phyloP scores from a whole-genome alignment of 2,329 filamentous ascomycete species.

The Fusarium brevicatenulatum region DNA sequence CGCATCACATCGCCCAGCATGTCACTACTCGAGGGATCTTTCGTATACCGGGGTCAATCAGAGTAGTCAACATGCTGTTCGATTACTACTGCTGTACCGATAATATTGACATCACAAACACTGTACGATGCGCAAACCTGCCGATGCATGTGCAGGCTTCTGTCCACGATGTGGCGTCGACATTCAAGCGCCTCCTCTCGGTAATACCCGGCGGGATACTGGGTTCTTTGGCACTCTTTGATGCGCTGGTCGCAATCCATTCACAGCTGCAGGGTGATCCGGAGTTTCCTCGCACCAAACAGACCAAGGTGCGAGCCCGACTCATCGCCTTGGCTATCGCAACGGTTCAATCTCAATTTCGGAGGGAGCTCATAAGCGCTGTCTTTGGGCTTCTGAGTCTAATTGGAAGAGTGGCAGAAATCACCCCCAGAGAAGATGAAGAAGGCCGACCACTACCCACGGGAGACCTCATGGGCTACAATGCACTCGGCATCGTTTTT shows the following conservation, averaged over 20 bases:
- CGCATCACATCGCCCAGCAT: constrained; percentile 70
- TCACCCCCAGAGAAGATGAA: constrained; percentile 61
- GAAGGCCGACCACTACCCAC: constrained; percentile 63
- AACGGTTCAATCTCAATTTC: constrained; percentile 67
- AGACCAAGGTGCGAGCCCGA: constrained; percentile 68
- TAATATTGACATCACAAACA: constrained; percentile 62
- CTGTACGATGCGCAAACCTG: constrained; percentile 67
- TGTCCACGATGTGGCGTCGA: constrained; percentile 72
- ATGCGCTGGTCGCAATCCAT: constrained; percentile 70
- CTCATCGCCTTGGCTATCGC: constrained; percentile 72
- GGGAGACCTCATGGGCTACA: constrained; percentile 71
- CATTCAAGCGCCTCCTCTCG: constrained; percentile 73
- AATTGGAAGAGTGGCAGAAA: constrained; percentile 68
- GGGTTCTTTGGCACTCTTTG: constrained; percentile 69
- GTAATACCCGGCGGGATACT: constrained; percentile 73
- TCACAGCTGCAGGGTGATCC: constrained; percentile 63
- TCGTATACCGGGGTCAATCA: constrained; percentile 68
- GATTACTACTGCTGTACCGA: constrained; percentile 68
- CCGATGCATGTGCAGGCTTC: constrained; percentile 68
- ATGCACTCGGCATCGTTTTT: constrained; percentile 70
- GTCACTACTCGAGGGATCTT: constrained; percentile 68
- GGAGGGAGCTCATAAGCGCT: constrained; percentile 71
- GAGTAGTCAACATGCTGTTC: constrained; percentile 67
- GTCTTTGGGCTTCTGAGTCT: constrained; percentile 73
- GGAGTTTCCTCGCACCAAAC: constrained; percentile 63